phyloP scores from a whole-genome alignment of 2,329 filamentous ascomycete species.

The Myriosclerotinia scirpicola region DNA sequence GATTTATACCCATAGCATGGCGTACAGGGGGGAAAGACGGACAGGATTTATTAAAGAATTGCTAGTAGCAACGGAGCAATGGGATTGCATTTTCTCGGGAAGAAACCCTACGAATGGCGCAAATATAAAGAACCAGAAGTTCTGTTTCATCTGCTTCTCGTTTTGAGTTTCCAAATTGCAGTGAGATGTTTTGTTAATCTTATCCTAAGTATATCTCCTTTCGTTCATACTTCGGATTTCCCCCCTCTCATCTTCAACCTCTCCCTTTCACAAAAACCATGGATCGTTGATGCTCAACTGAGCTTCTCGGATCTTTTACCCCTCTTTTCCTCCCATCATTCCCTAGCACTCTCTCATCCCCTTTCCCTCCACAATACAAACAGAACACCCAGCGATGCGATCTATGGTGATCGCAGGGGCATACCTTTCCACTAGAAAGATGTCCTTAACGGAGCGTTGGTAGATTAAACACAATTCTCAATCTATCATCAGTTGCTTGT shows the following conservation, averaged over 20 bases:
- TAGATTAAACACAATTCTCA: slow-evolving; percentile 44
- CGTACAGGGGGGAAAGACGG: slow-evolving; percentile 29
- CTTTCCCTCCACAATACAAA: slow-evolving; percentile 21
- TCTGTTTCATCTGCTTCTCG: not conserved
- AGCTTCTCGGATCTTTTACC: not conserved
- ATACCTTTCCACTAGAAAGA: slow-evolving; percentile 63
- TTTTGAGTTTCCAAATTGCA: not conserved
- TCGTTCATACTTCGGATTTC: not conserved
- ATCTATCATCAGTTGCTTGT: slow-evolving; percentile 24
- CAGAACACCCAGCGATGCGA: slow-evolving; percentile 65
- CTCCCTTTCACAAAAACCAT: not conserved
- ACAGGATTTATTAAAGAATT: slow-evolving; percentile 23
- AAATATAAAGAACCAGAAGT: slow-evolving; percentile 14
- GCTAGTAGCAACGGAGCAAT: slow-evolving; percentile 17
- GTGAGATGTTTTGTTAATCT: slow-evolving; percentile 7
- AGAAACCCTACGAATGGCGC: not conserved
- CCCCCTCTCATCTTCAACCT: not conserved
- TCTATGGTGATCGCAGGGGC: slow-evolving; percentile 71
- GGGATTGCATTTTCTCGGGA: not conserved
- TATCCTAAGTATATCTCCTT: not conserved
- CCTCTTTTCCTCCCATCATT: slow-evolving; percentile 22
- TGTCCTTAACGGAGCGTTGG: slow-evolving; percentile 84
- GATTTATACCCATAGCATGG: slow-evolving; percentile 34
- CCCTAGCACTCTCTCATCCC: not conserved
- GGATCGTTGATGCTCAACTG: not conserved